A percentile compares a stretch with the other conserved stretches of the same genome.
phyloP scores from a whole-genome alignment of 768 basidiomycete genomes.

The Suillus bovinus region DNA sequence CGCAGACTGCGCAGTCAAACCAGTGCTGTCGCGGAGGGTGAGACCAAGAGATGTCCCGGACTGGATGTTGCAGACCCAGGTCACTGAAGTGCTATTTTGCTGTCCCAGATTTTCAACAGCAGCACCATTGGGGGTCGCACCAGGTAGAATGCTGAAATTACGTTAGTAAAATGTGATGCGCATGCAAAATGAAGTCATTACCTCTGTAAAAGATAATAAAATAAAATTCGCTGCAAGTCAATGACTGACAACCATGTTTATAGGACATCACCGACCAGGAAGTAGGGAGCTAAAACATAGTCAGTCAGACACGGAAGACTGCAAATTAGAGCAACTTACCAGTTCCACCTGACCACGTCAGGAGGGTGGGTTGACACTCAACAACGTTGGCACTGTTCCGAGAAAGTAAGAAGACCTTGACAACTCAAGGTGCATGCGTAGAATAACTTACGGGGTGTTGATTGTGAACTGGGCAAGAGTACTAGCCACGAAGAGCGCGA shows the following conservation, averaged over 20 bases:
- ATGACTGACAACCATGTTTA: not conserved
- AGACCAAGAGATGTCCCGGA: conserved; percentile 59
- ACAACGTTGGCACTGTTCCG: conserved; percentile 44
- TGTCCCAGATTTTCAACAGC: conserved; percentile 49
- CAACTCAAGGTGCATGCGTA: not conserved
- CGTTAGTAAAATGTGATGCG: not conserved
- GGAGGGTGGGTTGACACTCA: conserved; percentile 56
- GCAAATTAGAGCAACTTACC: conserved; percentile 38
- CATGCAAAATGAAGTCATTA: conserved; percentile 16
- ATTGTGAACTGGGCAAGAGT: conserved; percentile 53
- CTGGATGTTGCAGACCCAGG: conserved; percentile 56
- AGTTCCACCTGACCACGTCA: conserved; percentile 58
- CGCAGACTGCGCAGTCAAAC: conserved; percentile 49
- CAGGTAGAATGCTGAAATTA: conserved; percentile 52
- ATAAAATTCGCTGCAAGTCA: not conserved
- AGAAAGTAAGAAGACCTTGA: conserved; percentile 8
- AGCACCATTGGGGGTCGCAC: conserved; percentile 42
- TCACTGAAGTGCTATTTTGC: conserved; percentile 40
- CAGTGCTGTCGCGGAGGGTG: conserved; percentile 60
- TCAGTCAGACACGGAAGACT: not conserved
- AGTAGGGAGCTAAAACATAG: conserved; percentile 53
- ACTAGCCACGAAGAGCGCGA: conserved; percentile 42
- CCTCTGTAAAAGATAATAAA: conserved; percentile 35
- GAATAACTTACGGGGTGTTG: conserved; percentile 69
- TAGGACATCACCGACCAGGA: conserved; percentile 50